Conservation (phyloP, 1,284 basidiomycete genomes). For the Grifola frondosa region DNA sequence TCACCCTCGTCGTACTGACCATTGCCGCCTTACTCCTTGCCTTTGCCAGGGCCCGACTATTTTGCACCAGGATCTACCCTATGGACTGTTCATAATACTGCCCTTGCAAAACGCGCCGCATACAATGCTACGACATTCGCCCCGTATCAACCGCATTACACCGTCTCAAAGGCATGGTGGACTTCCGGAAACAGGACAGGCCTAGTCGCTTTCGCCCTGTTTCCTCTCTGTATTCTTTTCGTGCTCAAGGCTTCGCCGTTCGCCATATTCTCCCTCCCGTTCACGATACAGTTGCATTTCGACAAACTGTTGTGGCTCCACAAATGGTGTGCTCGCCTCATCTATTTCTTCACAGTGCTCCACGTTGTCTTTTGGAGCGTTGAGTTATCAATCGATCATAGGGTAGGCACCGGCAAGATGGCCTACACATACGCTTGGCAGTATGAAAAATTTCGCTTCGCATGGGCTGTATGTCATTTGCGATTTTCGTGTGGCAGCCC, state of each 20-base stretch:
- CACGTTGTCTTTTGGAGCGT: slow-evolving; percentile 80
- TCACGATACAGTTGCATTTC: slow-evolving; percentile 68
- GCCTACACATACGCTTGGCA: slow-evolving; percentile 66
- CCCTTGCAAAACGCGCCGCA: slow-evolving; percentile 19
- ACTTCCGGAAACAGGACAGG: slow-evolving; percentile 74
- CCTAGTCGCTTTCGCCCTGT: slow-evolving; percentile 75
- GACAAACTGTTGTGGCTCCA: slow-evolving; percentile 79
- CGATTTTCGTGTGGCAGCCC: slow-evolving; percentile 1
- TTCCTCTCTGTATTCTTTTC: slow-evolving; percentile 76
- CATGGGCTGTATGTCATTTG: slow-evolving; percentile 63
- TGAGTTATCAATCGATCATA: slow-evolving; percentile 60
- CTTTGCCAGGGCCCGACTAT: slow-evolving; percentile 75
- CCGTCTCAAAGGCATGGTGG: slow-evolving; percentile 78
- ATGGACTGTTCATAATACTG: slow-evolving; percentile 35
- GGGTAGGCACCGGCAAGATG: slow-evolving; percentile 46
- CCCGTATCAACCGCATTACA: slow-evolving; percentile 50
- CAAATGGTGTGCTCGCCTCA: slow-evolving; percentile 70
- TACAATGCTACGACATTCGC: slow-evolving; percentile 32
- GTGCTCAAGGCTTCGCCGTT: slow-evolving; percentile 83
- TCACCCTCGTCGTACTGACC: slow-evolving; percentile 45
- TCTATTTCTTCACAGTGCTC: slow-evolving; percentile 68
- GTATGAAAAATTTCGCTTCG: slow-evolving; percentile 74
- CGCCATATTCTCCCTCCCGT: slow-evolving; percentile 73
- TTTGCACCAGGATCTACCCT: slow-evolving; percentile 55
- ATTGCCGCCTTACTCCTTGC: slow-evolving; percentile 45